Percentiles rank a stretch among this genome's conserved stretches.
phyloP scores from a whole-genome alignment of 1,284 basidiomycete species.

The Wallemia hederae region DNA sequence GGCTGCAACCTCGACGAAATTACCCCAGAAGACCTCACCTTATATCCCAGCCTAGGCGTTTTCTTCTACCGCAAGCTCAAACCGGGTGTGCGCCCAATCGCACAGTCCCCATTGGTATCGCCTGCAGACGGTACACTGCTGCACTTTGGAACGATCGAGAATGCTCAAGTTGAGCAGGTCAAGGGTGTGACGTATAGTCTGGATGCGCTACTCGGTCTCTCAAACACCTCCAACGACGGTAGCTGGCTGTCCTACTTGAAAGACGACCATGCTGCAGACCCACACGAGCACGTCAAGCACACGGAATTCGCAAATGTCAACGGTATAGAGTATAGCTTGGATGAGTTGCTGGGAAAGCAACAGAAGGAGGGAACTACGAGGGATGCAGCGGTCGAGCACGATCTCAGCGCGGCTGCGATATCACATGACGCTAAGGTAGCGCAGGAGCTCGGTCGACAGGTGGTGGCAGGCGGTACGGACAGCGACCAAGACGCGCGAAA shows the following conservation, averaged over 20 bases:
- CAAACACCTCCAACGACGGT: conserved; percentile 13
- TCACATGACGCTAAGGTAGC: conserved; percentile 22
- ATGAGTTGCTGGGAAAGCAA: conserved; percentile 35
- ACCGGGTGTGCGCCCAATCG: conserved; percentile 50
- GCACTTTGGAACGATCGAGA: conserved; percentile 68
- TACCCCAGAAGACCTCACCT: conserved; percentile 39
- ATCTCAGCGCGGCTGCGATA: conserved; percentile 29
- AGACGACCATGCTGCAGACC: conserved; percentile 5
- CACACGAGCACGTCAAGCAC: conserved; percentile 23
- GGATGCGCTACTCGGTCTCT: conserved; percentile 60
- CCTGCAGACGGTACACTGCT: conserved; percentile 80
- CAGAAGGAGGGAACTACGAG: conserved; percentile 3
- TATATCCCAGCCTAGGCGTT: conserved; percentile 58
- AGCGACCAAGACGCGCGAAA: background rate
- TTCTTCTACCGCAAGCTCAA: conserved; percentile 86
- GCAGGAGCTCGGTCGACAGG: conserved; percentile 16
- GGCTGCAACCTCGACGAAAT: conserved; percentile 86
- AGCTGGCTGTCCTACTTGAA: conserved; percentile 4
- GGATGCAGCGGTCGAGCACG: conserved; percentile 22
- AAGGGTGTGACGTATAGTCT: conserved; percentile 93
- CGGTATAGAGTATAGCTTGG: conserved; percentile 78
- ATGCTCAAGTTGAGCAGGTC: conserved; percentile 66
- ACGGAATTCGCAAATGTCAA: conserved; percentile 84
- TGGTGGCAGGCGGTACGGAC: background rate
- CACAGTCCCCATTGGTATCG: conserved; percentile 46